Percentiles rank a stretch among this genome's conserved stretches.
phyloP scores from a whole-genome alignment of 495 filamentous ascomycete species.

The Hypoxylon perforatum region DNA sequence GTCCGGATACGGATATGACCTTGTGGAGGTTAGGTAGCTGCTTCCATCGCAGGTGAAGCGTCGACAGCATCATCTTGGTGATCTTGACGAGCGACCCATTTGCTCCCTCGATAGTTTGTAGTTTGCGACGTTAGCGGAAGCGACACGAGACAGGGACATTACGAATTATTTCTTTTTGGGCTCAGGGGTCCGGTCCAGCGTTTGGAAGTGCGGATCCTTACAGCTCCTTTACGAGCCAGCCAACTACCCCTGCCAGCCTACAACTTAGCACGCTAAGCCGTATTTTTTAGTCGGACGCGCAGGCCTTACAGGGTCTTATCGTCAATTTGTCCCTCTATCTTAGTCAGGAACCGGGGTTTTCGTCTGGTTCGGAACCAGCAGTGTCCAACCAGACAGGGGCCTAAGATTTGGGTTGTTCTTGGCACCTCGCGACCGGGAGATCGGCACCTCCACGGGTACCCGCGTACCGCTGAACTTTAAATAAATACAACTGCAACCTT shows the following conservation, averaged over 20 bases:
- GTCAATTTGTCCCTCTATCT: too few species aligned
- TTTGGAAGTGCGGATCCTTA: background rate
- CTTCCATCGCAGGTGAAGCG: constrained; percentile 38
- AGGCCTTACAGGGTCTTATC: too few species aligned
- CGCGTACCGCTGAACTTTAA: too few species aligned
- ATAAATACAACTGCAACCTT: too few species aligned
- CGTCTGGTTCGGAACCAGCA: background rate
- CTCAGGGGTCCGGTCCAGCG: background rate
- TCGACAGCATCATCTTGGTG: constrained; percentile 31
- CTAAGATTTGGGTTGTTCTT: background rate
- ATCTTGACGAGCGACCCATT: constrained; percentile 31
- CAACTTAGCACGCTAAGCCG: too few species aligned
- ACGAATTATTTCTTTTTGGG: background rate
- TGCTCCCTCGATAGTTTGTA: constrained; percentile 10
- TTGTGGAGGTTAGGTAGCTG: constrained; percentile 38
- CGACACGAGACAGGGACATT: constrained; percentile 9
- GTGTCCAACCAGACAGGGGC: background rate
- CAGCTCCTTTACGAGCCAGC: too few species aligned
- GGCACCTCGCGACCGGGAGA: constrained; percentile 19
- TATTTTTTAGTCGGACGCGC: too few species aligned
- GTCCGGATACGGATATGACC: constrained; percentile 13
- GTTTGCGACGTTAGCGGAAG: background rate
- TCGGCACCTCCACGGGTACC: constrained; percentile 19
- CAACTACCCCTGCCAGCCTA: too few species aligned
- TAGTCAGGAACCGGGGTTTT: background rate